Conservation (phyloP, 2,329 filamentous ascomycete genomes). For the Cercospora citrullina region DNA sequence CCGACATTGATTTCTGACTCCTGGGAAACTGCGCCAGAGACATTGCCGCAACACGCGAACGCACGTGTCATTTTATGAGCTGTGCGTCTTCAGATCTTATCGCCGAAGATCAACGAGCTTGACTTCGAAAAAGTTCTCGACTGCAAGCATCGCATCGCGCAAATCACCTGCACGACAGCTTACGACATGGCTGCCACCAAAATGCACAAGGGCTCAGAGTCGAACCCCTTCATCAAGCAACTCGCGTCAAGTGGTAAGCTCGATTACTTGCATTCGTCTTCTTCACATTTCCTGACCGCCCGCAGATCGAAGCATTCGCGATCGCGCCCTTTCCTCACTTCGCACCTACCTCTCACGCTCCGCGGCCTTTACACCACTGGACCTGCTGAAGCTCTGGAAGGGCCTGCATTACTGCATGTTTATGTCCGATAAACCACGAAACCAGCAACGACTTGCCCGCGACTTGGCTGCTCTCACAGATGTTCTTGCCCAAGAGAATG, state of each 20-base stretch:
- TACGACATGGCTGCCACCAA: constrained; percentile 25
- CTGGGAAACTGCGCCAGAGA: not conserved
- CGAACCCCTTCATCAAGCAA: constrained; percentile 70
- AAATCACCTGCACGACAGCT: not conserved
- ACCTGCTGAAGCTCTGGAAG: constrained; percentile 89
- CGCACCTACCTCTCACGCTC: constrained; percentile 71
- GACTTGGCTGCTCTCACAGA: constrained; percentile 72
- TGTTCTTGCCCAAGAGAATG: constrained; percentile 48
- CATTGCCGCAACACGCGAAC: not conserved
- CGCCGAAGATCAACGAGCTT: constrained; percentile 1
- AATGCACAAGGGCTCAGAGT: constrained; percentile 14
- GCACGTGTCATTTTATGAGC: not conserved
- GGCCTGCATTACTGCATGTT: constrained; percentile 86
- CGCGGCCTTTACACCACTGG: constrained; percentile 62
- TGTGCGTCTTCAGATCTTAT: constrained; percentile 2
- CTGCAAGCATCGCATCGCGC: not conserved
- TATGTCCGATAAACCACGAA: constrained; percentile 87
- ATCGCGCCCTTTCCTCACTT: constrained; percentile 66
- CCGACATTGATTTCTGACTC: not conserved
- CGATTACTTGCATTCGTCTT: constrained; percentile 46
- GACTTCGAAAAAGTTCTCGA: constrained; percentile 13
- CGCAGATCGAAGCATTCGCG: constrained; percentile 33
- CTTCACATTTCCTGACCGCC: not conserved
- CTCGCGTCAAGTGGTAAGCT: constrained; percentile 76
- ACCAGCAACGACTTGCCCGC: constrained; percentile 78